Evolutionary conservation across 345 rosid genomes (phyloP), one percentile per base, ranked within the genome.

Genomic region (Brassica rapa): DNA sequence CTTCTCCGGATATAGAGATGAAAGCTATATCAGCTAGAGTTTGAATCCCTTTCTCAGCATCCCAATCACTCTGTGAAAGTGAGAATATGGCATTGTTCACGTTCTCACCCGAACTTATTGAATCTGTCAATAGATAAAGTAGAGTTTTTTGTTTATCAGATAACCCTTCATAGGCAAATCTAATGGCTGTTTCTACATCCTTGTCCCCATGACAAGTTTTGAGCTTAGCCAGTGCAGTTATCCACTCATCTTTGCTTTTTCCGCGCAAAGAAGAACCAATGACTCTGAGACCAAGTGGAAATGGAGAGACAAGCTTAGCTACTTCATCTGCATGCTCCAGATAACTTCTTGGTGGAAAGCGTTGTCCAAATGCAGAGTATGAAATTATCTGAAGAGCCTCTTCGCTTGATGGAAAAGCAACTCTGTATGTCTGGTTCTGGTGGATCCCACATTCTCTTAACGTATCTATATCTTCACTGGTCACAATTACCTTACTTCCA

Each of bases 321-420:
- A 55, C 56, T 74, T 55, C 56, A 24, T 1, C 8, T 1, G 71
- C 65, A 4, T 49, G 62, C 12, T 74, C 29, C 71, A 65, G 3
- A 15, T 65, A 74, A 33, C 64, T n/a, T 55, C 71, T 74, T 55
- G 78, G 78, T 53, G 78, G 71, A 56, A 62, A 74, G 19, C 14
- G 37, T 35, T 66, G 56, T 11, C 78, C 78, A 24, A 74, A 74
- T 1, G 77, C 77, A 8, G 64, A 65, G 71, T 74, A 55, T 23
- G 77, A 65, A 3, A 74, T 53, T 1, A 74, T 74, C 0, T 74
- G 35, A 0, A 8, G 24, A 73, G 51, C 77, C 15, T 73, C 77
- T 73, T 73, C 24, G 16, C 24, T 51, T 2, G 69, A 62, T 16
- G 77, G 77, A 1, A 7, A 73, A 12, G 24, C 35, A 10, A 73